Conservation (phyloP, 345 rosid genomes). For the Pistacia vera region DNA sequence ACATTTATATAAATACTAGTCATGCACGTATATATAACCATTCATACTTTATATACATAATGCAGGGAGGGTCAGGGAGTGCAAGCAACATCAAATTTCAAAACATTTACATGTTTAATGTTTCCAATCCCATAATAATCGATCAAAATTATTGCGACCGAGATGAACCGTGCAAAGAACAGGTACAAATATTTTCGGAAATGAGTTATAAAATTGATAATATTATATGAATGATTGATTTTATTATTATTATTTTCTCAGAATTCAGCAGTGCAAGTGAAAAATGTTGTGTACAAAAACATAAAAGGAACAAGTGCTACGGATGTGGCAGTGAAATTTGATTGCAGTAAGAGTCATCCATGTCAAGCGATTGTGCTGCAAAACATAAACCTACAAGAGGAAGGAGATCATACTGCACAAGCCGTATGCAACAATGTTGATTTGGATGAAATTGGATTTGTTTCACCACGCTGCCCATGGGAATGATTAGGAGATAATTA, state of each 20-base stretch:
- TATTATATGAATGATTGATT: neutral
- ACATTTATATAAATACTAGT: neutral
- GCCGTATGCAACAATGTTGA: conserved; percentile 63
- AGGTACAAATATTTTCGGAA: conserved; percentile 33
- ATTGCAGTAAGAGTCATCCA: conserved; percentile 66
- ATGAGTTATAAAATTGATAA: neutral
- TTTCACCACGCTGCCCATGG: conserved; percentile 57
- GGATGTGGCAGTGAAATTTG: conserved; percentile 56
- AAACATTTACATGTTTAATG: conserved; percentile 70
- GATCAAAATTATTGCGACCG: conserved; percentile 89
- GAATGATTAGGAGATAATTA: too few relatives aligned
- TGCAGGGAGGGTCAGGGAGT: conserved; percentile 90
- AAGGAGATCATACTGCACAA: conserved; percentile 20
- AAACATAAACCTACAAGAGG: conserved; percentile 40
- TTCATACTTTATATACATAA: neutral
- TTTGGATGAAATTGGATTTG: conserved; percentile 38
- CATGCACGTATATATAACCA: neutral
- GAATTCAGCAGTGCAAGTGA: conserved; percentile 71
- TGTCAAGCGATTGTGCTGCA: conserved; percentile 65
- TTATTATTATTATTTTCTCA: conserved; percentile 21
- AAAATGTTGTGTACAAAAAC: conserved; percentile 67
- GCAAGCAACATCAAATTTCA: conserved; percentile 73
- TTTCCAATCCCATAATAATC: conserved; percentile 78
- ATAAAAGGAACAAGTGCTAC: conserved; percentile 80
- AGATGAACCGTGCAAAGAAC: conserved; percentile 56